Evolutionary conservation across 768 basidiomycete species (phyloP).

Genomic region (Crassisporium funariophilum): DNA sequence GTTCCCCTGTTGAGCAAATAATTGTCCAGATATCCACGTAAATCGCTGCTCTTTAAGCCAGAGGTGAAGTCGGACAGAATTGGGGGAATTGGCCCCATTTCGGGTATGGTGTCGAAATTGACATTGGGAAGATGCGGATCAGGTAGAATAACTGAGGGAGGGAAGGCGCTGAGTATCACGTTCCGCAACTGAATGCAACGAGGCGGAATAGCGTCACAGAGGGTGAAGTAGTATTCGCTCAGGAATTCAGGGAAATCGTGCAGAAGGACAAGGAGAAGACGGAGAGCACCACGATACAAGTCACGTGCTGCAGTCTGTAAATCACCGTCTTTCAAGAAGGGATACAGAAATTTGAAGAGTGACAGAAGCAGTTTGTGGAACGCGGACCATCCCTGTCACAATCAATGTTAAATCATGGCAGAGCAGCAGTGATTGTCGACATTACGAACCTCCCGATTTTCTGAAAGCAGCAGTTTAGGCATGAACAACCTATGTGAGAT

Average conservation of each 20-base stretch:
- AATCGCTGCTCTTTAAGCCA: constrained; percentile 77
- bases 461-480: constrained; percentile 88
- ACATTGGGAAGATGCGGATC: constrained; percentile 82
- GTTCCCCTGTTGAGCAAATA: constrained; percentile 78
- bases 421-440: constrained; percentile 1
- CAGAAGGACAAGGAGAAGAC: constrained; percentile 90
- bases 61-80: constrained; percentile 91
- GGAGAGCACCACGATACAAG: constrained; percentile 87
- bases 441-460: constrained; percentile 77
- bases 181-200: constrained; percentile 96
- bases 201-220: constrained; percentile 91
- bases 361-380: constrained; percentile 95
- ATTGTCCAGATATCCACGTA: constrained; percentile 80
- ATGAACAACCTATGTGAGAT: constrained; percentile 97
- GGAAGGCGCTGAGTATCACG: constrained; percentile 95
- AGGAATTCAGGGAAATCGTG: constrained; percentile 99
- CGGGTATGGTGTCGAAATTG: constrained; percentile 75
- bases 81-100: constrained; percentile 91
- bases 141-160: constrained; percentile 75
- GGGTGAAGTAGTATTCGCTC: constrained; percentile 93
- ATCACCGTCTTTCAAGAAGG: constrained; percentile 84
- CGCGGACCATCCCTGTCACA: constrained; percentile 81
- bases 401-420: constrained; percentile 9
- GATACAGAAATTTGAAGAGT: constrained; percentile 91
- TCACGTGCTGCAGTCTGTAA: constrained; percentile 80